Percentiles rank a stretch among this genome's conserved stretches.
Evolutionary conservation across 495 filamentous ascomycete genomes (phyloP).

Genomic region (Jackrogersella multiformis): DNA sequence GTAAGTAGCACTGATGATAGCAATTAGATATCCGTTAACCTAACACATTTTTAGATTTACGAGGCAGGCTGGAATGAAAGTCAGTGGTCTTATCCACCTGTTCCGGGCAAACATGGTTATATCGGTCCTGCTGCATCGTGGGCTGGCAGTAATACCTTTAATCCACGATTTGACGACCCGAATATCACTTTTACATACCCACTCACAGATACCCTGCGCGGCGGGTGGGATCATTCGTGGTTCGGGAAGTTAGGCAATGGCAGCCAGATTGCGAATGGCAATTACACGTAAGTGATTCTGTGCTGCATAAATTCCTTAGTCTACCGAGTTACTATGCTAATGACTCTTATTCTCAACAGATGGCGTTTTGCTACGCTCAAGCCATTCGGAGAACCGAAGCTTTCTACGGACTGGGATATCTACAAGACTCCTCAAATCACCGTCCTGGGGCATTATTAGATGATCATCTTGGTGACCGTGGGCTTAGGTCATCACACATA

Average conservation of each 20-base stretch:
- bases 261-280: conserved; percentile 43
- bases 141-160: conserved; percentile 15
- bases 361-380: conserved; percentile 33
- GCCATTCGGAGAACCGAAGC: conserved; percentile 29
- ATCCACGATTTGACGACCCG: conserved; percentile 23
- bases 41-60: conserved; percentile 24
- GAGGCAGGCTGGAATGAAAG: conserved; percentile 40
- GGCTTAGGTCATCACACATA: no score
- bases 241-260: conserved; percentile 43
- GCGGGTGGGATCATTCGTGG: conserved; percentile 23
- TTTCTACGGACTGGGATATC: conserved; percentile 36
- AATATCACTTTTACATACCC: conserved; percentile 31
- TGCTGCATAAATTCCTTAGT: not conserved
- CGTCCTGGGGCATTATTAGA: conserved; percentile 1
- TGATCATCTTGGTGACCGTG: no score
- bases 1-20: conserved; percentile 5
- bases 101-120: conserved; percentile 39
- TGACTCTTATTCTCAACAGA: not conserved
- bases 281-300: conserved; percentile 39
- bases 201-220: conserved; percentile 17
- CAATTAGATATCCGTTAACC: not conserved
- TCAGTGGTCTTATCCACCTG: conserved; percentile 31
- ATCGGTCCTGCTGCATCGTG: conserved; percentile 34
- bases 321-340: not conserved
- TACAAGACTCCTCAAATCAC: conserved; percentile 32